Evolutionary conservation across 805 yeast genomes (phyloP).

Genomic region (Kluyveromyces aestuarii): DNA sequence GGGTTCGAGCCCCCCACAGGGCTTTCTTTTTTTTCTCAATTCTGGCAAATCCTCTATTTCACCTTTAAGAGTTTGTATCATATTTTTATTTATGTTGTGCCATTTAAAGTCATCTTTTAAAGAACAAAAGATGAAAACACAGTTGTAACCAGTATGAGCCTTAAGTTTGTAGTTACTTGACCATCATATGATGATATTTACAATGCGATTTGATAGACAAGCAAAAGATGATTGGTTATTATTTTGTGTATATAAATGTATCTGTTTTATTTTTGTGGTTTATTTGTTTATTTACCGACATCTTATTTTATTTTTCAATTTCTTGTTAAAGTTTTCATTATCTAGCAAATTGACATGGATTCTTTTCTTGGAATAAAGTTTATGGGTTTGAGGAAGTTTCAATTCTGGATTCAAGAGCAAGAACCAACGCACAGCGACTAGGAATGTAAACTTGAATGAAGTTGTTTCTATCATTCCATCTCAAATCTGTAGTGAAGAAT

Average conservation of each 20-base stretch:
- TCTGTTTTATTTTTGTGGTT: background rate
- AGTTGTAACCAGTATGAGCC: too few species aligned
- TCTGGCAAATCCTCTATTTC: too few species aligned
- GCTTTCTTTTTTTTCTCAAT: conserved; percentile 9
- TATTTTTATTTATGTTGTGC: background rate
- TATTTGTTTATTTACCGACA: background rate
- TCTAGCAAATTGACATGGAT: background rate
- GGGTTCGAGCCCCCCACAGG: conserved; percentile 22
- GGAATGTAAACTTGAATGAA: conserved; percentile 76
- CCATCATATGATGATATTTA: too few species aligned
- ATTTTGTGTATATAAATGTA: too few species aligned
- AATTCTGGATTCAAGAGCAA: conserved; percentile 32
- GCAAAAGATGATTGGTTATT: too few species aligned
- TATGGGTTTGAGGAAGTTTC: background rate
- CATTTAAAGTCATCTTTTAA: too few species aligned
- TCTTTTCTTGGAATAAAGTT: background rate
- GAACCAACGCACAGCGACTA: conserved; percentile 56
- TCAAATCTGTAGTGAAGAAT: conserved; percentile 62
- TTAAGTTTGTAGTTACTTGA: too few species aligned
- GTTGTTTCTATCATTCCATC: conserved; percentile 75
- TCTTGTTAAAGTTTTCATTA: background rate
- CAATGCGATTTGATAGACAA: too few species aligned
- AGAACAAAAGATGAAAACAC: too few species aligned
- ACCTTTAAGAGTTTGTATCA: too few species aligned
- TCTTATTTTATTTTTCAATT: background rate